Percentiles rank a stretch among this genome's conserved stretches.
Conservation (phyloP, 108 stramenopile species). For the Cylindrotheca fusiformis region DNA sequence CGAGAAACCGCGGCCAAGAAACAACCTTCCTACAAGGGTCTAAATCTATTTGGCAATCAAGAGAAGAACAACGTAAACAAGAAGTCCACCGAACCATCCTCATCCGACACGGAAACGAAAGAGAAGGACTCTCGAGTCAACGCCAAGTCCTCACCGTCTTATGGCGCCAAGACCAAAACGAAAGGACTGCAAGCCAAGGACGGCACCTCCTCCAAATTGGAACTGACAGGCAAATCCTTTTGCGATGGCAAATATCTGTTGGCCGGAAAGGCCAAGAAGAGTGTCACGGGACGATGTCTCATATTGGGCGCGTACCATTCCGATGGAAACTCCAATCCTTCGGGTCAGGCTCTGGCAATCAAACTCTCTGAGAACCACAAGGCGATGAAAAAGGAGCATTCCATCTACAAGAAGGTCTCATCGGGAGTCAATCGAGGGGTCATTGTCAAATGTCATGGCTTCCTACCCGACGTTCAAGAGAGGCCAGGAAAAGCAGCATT, state of each 20-base stretch:
- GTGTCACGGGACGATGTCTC: constrained; percentile 8
- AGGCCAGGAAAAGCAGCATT: neutral
- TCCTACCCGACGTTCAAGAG: neutral
- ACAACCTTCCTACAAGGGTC: too few species aligned
- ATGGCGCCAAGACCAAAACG: too few species aligned
- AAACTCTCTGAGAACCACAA: neutral
- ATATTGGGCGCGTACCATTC: neutral
- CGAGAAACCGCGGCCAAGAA: too few species aligned
- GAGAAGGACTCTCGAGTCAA: too few species aligned
- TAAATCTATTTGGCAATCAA: too few species aligned
- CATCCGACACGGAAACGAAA: too few species aligned
- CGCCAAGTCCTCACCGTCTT: too few species aligned
- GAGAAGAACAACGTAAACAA: too few species aligned
- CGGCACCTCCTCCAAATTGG: neutral
- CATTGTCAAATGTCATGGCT: neutral
- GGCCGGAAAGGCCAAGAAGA: constrained; percentile 16
- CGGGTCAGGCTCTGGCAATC: neutral
- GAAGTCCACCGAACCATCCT: too few species aligned
- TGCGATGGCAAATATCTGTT: constrained; percentile 19
- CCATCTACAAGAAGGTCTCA: neutral
- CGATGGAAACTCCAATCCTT: neutral
- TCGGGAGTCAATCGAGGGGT: neutral
- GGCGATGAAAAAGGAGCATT: neutral
- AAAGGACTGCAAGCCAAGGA: neutral
- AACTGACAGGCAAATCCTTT: constrained; percentile 14